Conservation (phyloP, 2,329 filamentous ascomycete genomes). For the Aureobasidium sp. region DNA sequence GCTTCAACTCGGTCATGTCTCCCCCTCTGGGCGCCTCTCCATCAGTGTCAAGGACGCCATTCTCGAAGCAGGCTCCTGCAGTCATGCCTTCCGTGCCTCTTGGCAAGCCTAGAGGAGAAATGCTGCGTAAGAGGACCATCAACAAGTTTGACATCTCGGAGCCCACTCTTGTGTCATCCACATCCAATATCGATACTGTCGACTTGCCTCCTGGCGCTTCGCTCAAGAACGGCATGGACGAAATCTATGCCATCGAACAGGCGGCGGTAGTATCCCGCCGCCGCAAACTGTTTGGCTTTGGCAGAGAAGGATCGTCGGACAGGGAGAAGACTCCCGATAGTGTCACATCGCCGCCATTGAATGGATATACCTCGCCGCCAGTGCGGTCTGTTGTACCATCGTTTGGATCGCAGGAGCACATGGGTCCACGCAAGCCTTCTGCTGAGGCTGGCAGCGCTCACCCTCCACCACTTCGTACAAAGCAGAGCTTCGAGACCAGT, state of each 20-base stretch:
- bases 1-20: background rate
- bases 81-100: background rate
- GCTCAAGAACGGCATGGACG: constrained; percentile 43
- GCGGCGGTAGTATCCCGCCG: constrained; percentile 47
- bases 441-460: background rate
- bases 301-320: constrained; percentile 1
- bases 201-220: constrained; percentile 48
- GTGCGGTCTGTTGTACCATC: background rate
- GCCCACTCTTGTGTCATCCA: constrained; percentile 45
- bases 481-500: constrained; percentile 3
- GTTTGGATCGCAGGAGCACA: constrained; percentile 3
- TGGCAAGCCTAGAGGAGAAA: background rate
- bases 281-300: constrained; percentile 33
- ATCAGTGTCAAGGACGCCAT: background rate
- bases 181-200: constrained; percentile 50
- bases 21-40: background rate
- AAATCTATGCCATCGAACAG: constrained; percentile 21
- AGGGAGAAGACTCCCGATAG: background rate
- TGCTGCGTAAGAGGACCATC: constrained; percentile 47
- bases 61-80: background rate
- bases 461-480: background rate
- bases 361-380: constrained; percentile 1
- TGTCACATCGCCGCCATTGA: constrained; percentile 5
- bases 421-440: constrained; percentile 4
- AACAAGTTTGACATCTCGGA: constrained; percentile 56